phyloP scores from a whole-genome alignment of 768 basidiomycete genomes.

The Hemileccinum rubropunctum region DNA sequence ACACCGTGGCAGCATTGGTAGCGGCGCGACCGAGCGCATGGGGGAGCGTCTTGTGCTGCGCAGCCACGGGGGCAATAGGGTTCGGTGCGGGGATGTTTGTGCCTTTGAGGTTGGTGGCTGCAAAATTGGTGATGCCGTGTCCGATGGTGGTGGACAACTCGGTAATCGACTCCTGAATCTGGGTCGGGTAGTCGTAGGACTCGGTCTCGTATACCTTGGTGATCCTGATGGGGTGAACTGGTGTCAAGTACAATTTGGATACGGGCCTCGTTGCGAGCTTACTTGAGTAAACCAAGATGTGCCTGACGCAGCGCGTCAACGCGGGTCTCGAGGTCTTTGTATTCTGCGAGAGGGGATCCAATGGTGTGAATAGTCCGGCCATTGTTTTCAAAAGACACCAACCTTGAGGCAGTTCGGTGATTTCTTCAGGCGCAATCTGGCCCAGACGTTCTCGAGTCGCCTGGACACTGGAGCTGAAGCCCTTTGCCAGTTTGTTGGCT shows the following conservation, averaged over 20 bases:
- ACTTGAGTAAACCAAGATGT: conserved; percentile 79
- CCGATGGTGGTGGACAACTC: conserved; percentile 72
- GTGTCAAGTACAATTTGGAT: not conserved
- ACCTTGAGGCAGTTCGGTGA: conserved; percentile 93
- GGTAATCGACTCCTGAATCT: conserved; percentile 78
- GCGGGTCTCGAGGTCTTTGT: conserved; percentile 91
- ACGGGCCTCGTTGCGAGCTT: conserved; percentile 20
- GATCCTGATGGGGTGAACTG: conserved; percentile 46
- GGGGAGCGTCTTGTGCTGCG: conserved; percentile 93
- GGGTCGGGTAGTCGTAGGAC: conserved; percentile 85
- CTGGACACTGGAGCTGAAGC: conserved; percentile 79
- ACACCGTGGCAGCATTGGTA: conserved; percentile 48
- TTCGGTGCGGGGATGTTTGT: conserved; percentile 77
- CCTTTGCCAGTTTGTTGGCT: conserved; percentile 73
- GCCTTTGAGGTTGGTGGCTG: conserved; percentile 84
- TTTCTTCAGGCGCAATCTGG: conserved; percentile 87
- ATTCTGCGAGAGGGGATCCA: conserved; percentile 60
- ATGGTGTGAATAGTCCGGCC: not conserved
- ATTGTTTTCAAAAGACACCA: conserved; percentile 6
- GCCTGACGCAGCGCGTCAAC: conserved; percentile 88
- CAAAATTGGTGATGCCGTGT: conserved; percentile 76
- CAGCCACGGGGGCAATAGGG: conserved; percentile 51
- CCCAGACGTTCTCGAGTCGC: conserved; percentile 87
- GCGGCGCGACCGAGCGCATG: conserved; percentile 90
- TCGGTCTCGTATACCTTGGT: conserved; percentile 87